Base-by-base conservation (phyloP, 1,284 basidiomycete genomes). In the Ustilago vetiveriae region DNA sequence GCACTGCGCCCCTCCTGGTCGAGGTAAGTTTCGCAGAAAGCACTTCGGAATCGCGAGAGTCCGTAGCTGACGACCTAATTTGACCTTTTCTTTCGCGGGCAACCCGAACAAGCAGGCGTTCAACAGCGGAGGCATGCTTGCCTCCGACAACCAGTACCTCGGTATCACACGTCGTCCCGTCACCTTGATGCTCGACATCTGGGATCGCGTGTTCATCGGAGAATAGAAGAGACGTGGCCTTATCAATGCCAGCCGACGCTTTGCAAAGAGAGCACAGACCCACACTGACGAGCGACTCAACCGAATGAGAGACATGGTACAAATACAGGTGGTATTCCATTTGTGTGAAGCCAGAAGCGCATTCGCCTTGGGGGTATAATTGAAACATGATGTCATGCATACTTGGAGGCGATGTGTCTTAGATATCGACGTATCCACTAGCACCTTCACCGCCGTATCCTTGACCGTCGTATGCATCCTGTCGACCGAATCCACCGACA, bases 401-500 rank as follows among this genome's bases (percentile, higher is more conserved):
- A n/a, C n/a, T n/a, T n/a, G n/a, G n/a, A n/a, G n/a, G n/a, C n/a
- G n/a, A n/a, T n/a, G 17, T 16, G 38, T 19, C 17, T 60, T 49
- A 71, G 37, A 75, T 71, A 52, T 75, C 70, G 44, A 70, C 72
- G 36, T 74, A 74, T 30, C 69, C 63, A 35, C 60, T 43, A 3
- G 49, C 54, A 9, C 56, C 68, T 19, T 71, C 63, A 9, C 23
- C 47, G 29, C 50, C 52, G 32, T 63, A 66, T 4, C 45, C 63
- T 36, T 62, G 63, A 19, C 62, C 62, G n/a, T 59, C 63, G 45
- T 54, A 72, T 4, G 68, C 50, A 59, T 60, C 67, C 17, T 57
- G 45, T 23, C 42, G 30, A 6, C 68, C 67, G n/a, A 55, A 64
- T 0, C 46, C 58, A 10, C 70, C 70, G 0, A 59, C 62, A 30